phyloP scores from a whole-genome alignment of 1,139 yeast species.

The Blastobotrys proliferans region DNA sequence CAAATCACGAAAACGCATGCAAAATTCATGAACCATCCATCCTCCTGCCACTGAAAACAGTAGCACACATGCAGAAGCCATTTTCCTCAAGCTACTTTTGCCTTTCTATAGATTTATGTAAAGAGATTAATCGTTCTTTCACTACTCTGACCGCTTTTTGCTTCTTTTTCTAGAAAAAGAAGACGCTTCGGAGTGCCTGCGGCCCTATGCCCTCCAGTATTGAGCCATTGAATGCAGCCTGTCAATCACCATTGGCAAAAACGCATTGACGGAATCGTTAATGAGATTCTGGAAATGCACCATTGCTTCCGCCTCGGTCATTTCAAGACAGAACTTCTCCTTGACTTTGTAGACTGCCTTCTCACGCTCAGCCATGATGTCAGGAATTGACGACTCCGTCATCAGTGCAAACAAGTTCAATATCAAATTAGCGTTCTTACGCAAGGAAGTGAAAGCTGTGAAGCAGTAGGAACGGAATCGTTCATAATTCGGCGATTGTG shows the following conservation, averaged over 20 bases:
- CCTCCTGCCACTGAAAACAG: too few relatives aligned
- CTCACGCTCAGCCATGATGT: slow-evolving; percentile 67
- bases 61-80: too few relatives aligned
- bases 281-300: slow-evolving; percentile 89
- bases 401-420: slow-evolving; percentile 87
- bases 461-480: slow-evolving; percentile 90
- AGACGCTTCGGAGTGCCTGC: too few relatives aligned
- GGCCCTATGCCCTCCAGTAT: slow-evolving; percentile 79
- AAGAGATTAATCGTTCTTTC: too few relatives aligned
- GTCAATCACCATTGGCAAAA: slow-evolving; percentile 91
- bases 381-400: slow-evolving; percentile 94
- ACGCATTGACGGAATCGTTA: slow-evolving; percentile 89
- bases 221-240: slow-evolving; percentile 93
- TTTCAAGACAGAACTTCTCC: slow-evolving; percentile 87
- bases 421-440: slow-evolving; percentile 86
- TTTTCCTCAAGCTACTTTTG: too few relatives aligned
- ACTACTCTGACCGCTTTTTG: too few relatives aligned
- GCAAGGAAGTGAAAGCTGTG: slow-evolving; percentile 83
- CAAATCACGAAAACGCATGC: background rate
- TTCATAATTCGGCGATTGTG: slow-evolving; percentile 75
- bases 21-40: too few relatives aligned
- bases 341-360: slow-evolving; percentile 80
- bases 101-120: too few relatives aligned
- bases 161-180: too few relatives aligned
- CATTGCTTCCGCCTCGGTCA: slow-evolving; percentile 95